Percentiles rank a stretch among this genome's conserved stretches.
These are phyloP conservation scores for Penicillium longicatenatum DNA, from an alignment of 495 filamentous ascomycete genomes.

Conservation along the genomic window DNA sequence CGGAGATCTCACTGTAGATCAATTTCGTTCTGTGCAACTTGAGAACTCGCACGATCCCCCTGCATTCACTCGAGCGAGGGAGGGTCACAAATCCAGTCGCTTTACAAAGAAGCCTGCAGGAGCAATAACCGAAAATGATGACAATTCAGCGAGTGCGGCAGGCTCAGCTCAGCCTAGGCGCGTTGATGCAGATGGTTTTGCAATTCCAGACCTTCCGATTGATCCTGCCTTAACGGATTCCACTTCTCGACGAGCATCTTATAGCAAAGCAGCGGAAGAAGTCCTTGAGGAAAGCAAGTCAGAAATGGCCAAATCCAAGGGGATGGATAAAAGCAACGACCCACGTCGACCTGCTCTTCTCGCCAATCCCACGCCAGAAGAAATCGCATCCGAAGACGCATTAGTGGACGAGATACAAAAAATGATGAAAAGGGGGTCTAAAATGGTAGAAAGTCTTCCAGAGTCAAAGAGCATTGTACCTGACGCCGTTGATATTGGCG, in stretches of 20 bases:
- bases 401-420: conserved; percentile 46
- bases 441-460: conserved; percentile 35
- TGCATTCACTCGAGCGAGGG: conserved; percentile 67
- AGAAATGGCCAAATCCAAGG: conserved; percentile 18
- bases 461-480: conserved; percentile 35
- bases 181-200: conserved; percentile 51
- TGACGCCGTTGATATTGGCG: conserved; percentile 58
- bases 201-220: conserved; percentile 49
- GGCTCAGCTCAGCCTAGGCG: conserved; percentile 33
- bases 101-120: conserved; percentile 45
- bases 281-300: conserved; percentile 26
- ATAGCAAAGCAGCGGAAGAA: conserved; percentile 27
- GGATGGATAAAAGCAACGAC: conserved; percentile 35
- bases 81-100: conserved; percentile 44
- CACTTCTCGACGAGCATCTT: conserved; percentile 24
- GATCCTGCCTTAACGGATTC: conserved; percentile 42
- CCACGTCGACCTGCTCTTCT: conserved; percentile 28
- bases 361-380: conserved; percentile 37
- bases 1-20: conserved; percentile 77
- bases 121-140: conserved; percentile 49
- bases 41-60: conserved; percentile 78
- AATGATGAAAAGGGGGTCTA: conserved; percentile 41
- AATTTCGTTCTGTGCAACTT: conserved; percentile 73
- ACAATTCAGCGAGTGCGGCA: conserved; percentile 27
- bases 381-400: conserved; percentile 47